phyloP scores from a whole-genome alignment of 306 rosid genomes.

The Trichosanthes cucumerina region DNA sequence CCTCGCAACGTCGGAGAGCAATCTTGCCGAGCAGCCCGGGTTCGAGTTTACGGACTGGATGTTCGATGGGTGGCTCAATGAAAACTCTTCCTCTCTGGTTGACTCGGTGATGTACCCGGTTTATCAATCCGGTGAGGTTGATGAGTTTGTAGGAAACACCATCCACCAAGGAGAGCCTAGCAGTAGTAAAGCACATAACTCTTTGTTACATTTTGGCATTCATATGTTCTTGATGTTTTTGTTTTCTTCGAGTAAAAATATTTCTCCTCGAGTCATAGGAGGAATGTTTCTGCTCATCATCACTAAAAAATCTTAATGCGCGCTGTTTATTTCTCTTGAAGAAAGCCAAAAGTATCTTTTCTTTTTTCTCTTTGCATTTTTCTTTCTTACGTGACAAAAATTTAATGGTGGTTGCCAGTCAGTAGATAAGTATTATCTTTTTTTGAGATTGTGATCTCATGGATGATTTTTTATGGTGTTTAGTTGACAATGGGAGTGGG shows the following conservation, averaged over 20 bases:
- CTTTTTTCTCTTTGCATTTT: neutral
- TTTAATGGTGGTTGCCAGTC: too few relatives aligned
- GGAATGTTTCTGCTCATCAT: neutral
- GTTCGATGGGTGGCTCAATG: conserved; percentile 36
- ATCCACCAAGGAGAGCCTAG: conserved; percentile 25
- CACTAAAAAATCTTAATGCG: neutral
- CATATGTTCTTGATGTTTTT: too few relatives aligned
- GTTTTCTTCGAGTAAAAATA: neutral
- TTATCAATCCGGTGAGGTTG: conserved; percentile 19
- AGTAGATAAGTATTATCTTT: neutral
- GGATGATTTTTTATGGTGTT: conserved; percentile 3
- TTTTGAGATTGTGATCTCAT: neutral
- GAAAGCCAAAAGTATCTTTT: neutral
- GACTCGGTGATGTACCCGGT: conserved; percentile 20
- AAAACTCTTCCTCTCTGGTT: conserved; percentile 17
- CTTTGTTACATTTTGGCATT: neutral
- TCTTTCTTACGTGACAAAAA: neutral
- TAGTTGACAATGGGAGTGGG: conserved; percentile 24
- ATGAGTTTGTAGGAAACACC: conserved; percentile 27
- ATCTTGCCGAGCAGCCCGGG: conserved; percentile 18
- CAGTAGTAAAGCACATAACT: conserved; percentile 30
- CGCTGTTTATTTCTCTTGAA: too few relatives aligned
- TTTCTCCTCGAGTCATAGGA: neutral
- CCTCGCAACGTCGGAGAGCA: conserved; percentile 18
- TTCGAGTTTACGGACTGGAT: conserved; percentile 39